Percentiles rank a stretch among this genome's conserved stretches.
Conservation (phyloP, 2,329 filamentous ascomycete genomes). For the Colletotrichum navitas region DNA sequence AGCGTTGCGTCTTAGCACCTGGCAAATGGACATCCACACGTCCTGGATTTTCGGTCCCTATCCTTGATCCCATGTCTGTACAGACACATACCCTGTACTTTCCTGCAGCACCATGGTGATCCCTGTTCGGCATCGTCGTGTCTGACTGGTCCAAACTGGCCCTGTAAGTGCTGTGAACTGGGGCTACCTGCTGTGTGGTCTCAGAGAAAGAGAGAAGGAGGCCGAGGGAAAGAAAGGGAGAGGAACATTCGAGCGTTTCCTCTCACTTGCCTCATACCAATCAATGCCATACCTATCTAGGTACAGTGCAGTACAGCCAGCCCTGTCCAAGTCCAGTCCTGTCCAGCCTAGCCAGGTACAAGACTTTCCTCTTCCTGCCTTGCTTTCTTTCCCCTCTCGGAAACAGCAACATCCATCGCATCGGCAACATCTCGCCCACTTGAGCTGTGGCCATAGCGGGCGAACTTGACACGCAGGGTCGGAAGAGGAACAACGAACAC, state of each 20-base stretch:
- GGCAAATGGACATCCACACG: constrained; percentile 12
- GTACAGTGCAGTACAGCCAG: neutral
- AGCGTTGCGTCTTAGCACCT: neutral
- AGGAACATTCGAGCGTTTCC: constrained; percentile 10
- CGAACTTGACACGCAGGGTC: neutral
- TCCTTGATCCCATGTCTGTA: constrained; percentile 10
- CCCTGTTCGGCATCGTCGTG: constrained; percentile 12
- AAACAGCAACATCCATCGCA: neutral
- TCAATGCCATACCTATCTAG: too few relatives aligned
- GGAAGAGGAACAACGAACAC: neutral
- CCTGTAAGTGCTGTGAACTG: constrained; percentile 18
- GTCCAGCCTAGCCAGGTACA: too few relatives aligned
- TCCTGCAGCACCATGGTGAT: constrained; percentile 14
- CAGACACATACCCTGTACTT: constrained; percentile 20
- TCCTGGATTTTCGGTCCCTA: constrained; percentile 15
- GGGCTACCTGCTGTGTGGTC: neutral
- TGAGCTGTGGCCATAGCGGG: neutral
- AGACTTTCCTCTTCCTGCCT: too few relatives aligned
- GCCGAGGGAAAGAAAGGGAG: neutral
- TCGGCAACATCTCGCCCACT: too few relatives aligned
- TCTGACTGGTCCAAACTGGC: constrained; percentile 32
- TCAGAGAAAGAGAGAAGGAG: neutral
- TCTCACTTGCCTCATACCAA: neutral
- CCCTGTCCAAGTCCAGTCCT: neutral
- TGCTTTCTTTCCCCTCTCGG: neutral